Conservation (phyloP, 2,329 filamentous ascomycete species). For the Leptographium procerum region DNA sequence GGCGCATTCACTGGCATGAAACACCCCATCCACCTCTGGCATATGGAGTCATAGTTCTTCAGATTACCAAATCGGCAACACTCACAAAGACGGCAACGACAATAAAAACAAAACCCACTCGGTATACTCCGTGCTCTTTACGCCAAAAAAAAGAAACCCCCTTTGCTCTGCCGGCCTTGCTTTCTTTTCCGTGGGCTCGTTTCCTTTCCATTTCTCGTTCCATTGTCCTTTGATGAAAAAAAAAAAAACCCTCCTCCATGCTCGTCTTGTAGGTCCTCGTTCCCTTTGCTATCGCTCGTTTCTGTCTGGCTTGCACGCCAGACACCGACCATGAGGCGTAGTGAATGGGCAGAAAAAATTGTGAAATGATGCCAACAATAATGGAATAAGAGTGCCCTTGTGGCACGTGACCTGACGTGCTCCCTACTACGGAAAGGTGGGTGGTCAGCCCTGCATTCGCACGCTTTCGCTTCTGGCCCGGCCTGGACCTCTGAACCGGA, state of each 20-base stretch:
- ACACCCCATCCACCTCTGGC: too few relatives aligned
- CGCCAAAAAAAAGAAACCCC: too few relatives aligned
- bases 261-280: too few relatives aligned
- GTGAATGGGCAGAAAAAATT: too few relatives aligned
- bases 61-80: not conserved
- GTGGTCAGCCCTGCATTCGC: constrained; percentile 5
- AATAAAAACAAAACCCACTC: not conserved
- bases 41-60: not conserved
- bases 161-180: not conserved
- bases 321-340: too few relatives aligned
- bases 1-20: too few relatives aligned
- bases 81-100: too few relatives aligned
- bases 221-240: too few relatives aligned
- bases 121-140: not conserved
- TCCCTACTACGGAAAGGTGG: too few relatives aligned
- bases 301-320: not conserved
- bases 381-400: not conserved
- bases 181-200: not conserved
- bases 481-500: not conserved
- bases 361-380: not conserved
- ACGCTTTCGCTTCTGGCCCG: constrained; percentile 12
- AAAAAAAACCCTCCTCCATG: too few relatives aligned
- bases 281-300: not conserved
- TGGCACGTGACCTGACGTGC: not conserved
- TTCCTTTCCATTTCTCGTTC: not conserved